Evolutionary conservation across 73 alveolate species (phyloP).

Genomic region (Strombidium stylifer): DNA sequence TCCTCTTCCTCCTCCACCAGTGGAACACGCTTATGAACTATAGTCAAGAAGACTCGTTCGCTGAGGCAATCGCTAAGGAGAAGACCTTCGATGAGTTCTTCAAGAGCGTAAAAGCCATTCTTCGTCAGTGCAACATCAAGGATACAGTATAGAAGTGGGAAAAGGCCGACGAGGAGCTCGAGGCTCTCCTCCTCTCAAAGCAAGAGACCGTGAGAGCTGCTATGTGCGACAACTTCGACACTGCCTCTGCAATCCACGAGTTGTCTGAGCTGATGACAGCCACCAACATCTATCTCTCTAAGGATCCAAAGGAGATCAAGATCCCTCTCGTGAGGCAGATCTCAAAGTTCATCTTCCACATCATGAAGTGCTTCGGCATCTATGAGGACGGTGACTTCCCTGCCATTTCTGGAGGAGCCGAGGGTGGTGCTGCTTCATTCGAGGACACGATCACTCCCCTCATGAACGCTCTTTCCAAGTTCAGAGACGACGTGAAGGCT

Average conservation of each 20-base stretch:
- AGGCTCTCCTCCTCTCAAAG: conserved; percentile 51
- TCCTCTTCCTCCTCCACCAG: conserved; percentile 86
- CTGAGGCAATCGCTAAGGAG: conserved; percentile 90
- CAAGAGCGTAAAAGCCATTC: conserved; percentile 72
- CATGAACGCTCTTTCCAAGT: conserved; percentile 68
- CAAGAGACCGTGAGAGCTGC: conserved; percentile 72
- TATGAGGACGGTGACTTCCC: conserved; percentile 48
- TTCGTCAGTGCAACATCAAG: conserved; percentile 71
- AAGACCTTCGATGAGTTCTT: conserved; percentile 84
- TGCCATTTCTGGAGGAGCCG: conserved; percentile 17
- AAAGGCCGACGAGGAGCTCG: conserved; percentile 64
- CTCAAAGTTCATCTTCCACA: conserved; percentile 63
- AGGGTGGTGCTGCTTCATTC: conserved; percentile 44
- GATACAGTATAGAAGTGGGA: conserved; percentile 74
- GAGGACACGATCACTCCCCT: conserved; percentile 72
- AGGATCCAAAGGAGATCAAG: conserved; percentile 51
- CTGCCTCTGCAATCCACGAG: conserved; percentile 81
- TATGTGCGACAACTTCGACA: conserved; percentile 88
- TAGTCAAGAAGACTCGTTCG: conserved; percentile 68
- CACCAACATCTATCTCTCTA: conserved; percentile 73
- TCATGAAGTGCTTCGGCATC: conserved; percentile 75
- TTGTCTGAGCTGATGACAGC: conserved; percentile 67
- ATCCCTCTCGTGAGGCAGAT: conserved; percentile 69
- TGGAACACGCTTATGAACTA: conserved; percentile 96
- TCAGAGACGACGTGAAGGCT: conserved; percentile 74